Base-by-base conservation (phyloP, 306 rosid genomes). In the Cicer cuneatum region DNA sequence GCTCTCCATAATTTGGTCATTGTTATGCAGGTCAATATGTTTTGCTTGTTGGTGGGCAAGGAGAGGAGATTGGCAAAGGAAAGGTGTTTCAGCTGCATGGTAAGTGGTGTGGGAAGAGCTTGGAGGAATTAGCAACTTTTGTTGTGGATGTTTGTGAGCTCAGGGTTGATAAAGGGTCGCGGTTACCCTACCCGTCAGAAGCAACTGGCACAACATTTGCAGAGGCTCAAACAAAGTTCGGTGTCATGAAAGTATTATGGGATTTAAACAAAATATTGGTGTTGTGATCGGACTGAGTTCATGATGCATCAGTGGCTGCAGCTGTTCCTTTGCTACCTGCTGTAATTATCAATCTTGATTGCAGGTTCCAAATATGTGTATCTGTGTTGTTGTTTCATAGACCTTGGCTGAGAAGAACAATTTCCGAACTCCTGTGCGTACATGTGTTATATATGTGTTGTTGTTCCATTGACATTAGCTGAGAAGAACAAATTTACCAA, bases 181-280 rank as follows among this genome's bases (percentile, higher is more conserved):
- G 56, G 74, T 83, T 93, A 72, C 97, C 96, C 29, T 86, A 86
- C 74, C 90, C 92, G 0, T 86, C 92, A 10, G 86, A 85, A 74
- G 83, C 87, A 40, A 76, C 86, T 0, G 98, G 97, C 49, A 69
- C 69, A 48, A 77, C 97, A 6, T 93, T 90, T 83, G 84, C 85
- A 13, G 98, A 90, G 62, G 92, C 97, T 73, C 90, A 85, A 76
- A 51, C 70, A 29, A 89, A 84, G 83, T 65, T 87, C 2, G 97
- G 97, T 59, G 85, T 87, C 45, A 87, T 87, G 92, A 79, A 96
- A 83, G 93, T 90, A 61, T 71, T 90, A 69, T 93, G 98, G 98
- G 90, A 87, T 86, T 74, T 83, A 3, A 87, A 72, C 78, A 86
- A 82, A 88, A 54, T 83, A 46, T 80, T 72, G 51, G 58, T 37